phyloP scores from a whole-genome alignment of 352 stramenopile genomes.

The Globisporangium nunn region DNA sequence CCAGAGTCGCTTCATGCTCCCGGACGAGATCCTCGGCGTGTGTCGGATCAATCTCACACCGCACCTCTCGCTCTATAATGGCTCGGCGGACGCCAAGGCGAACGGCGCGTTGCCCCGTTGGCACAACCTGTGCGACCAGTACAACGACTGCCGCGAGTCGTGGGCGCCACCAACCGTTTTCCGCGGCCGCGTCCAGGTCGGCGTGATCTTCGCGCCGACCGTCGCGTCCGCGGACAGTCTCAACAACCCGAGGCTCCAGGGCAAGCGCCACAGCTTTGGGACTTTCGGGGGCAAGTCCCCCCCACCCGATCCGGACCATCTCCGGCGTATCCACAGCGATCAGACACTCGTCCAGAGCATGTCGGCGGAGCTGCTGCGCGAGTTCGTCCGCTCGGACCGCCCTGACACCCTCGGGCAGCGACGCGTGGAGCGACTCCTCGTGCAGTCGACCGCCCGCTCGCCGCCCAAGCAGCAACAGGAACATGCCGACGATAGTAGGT shows the following conservation, averaged over 20 bases:
- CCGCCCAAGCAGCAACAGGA: background rate
- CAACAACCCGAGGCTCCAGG: constrained; percentile 37
- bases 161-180: constrained; percentile 82
- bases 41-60: constrained; percentile 85
- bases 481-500: background rate
- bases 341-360: constrained; percentile 47
- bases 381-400: constrained; percentile 45
- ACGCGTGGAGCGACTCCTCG: constrained; percentile 23
- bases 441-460: constrained; percentile 13
- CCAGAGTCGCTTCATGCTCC: constrained; percentile 79
- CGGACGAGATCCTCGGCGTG: constrained; percentile 68
- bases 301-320: constrained; percentile 6
- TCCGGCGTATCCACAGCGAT: constrained; percentile 22
- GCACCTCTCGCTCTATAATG: constrained; percentile 71
- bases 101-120: constrained; percentile 73
- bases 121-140: constrained; percentile 85
- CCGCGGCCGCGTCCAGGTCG: constrained; percentile 64
- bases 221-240: constrained; percentile 44
- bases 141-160: constrained; percentile 82
- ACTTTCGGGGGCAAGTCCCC: background rate
- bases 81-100: constrained; percentile 72
- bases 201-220: constrained; percentile 72
- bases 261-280: constrained; percentile 21
- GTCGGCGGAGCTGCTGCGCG: constrained; percentile 50
- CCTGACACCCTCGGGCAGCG: constrained; percentile 15